A percentile compares a stretch with the other conserved stretches of the same genome.
Evolutionary conservation across 495 filamentous ascomycete genomes (phyloP).

Genomic region (Platismatia glauca): DNA sequence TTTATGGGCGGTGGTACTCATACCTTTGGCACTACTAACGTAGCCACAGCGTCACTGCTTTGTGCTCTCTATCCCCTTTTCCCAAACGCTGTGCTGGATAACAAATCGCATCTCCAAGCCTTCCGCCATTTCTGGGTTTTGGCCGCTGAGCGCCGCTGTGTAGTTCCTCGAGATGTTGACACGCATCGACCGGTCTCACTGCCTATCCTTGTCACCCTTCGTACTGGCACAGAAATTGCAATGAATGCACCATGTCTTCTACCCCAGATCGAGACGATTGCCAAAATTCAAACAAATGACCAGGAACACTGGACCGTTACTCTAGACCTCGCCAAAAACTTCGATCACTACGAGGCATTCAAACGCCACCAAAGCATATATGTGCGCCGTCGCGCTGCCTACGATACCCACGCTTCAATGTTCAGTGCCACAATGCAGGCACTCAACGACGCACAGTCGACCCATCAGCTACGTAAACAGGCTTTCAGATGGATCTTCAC

Average conservation of each 20-base stretch:
- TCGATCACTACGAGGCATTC: slow-evolving; percentile 59
- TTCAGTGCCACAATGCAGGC: slow-evolving; percentile 71
- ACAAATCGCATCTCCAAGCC: slow-evolving; percentile 88
- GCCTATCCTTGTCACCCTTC: slow-evolving; percentile 52
- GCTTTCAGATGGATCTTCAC: slow-evolving; percentile 72
- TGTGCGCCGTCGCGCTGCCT: slow-evolving; percentile 66
- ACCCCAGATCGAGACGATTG: slow-evolving; percentile 64
- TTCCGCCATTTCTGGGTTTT: slow-evolving; percentile 98
- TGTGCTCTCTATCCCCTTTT: slow-evolving; percentile 93
- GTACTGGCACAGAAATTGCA: slow-evolving; percentile 36
- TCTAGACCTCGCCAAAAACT: slow-evolving; percentile 64
- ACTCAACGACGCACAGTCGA: slow-evolving; percentile 36
- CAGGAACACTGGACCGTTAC: slow-evolving; percentile 78
- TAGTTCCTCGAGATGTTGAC: slow-evolving; percentile 75
- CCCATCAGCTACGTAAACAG: slow-evolving; percentile 27
- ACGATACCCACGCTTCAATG: slow-evolving; percentile 55
- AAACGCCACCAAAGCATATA: slow-evolving; percentile 65
- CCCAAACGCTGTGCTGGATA: slow-evolving; percentile 80
- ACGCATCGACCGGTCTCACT: slow-evolving; percentile 68
- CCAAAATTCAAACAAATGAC: slow-evolving; percentile 55
- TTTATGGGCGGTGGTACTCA: slow-evolving; percentile 88
- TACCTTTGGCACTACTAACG: slow-evolving; percentile 82
- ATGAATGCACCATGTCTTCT: slow-evolving; percentile 68
- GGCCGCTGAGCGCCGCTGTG: slow-evolving; percentile 79
- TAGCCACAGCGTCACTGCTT: slow-evolving; percentile 76